A percentile compares a stretch with the other conserved stretches of the same genome.
phyloP scores from a whole-genome alignment of 768 basidiomycete species.

The Calocera viscosa region DNA sequence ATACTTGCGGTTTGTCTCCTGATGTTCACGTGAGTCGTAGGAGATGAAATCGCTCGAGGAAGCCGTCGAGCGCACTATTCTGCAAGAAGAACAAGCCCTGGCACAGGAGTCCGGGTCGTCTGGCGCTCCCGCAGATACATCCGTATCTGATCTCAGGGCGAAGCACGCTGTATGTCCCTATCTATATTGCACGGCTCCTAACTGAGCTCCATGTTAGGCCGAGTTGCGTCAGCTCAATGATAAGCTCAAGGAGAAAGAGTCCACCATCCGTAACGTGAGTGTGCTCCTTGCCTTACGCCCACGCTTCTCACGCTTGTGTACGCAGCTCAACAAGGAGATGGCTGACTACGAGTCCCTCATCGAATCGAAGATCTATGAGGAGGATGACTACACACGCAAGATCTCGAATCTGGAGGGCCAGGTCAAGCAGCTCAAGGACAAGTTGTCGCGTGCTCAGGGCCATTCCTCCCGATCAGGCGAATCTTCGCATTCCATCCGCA shows the following conservation, averaged over 20 bases:
- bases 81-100: slow-evolving; percentile 35
- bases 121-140: slow-evolving; percentile 9
- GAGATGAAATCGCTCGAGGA: slow-evolving; percentile 68
- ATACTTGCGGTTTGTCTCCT: neutral
- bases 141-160: slow-evolving; percentile 24
- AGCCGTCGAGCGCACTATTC: slow-evolving; percentile 50
- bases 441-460: slow-evolving; percentile 36
- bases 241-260: slow-evolving; percentile 6
- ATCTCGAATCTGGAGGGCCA: slow-evolving; percentile 53
- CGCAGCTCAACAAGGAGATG: slow-evolving; percentile 86
- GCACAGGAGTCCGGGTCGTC: slow-evolving; percentile 14
- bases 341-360: slow-evolving; percentile 82
- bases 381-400: slow-evolving; percentile 35
- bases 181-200: slow-evolving; percentile 40
- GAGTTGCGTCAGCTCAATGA: slow-evolving; percentile 9
- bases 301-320: slow-evolving; percentile 11
- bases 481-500: neutral
- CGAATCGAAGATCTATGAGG: slow-evolving; percentile 91
- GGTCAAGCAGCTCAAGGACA: slow-evolving; percentile 61
- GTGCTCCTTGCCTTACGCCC: neutral
- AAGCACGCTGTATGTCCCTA: slow-evolving; percentile 33
- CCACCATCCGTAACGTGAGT: neutral
- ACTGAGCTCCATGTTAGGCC: slow-evolving; percentile 30
- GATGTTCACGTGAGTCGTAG: slow-evolving; percentile 28
- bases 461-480: slow-evolving; percentile 19